Percentiles rank a stretch among this genome's conserved stretches.
Evolutionary conservation across 768 basidiomycete genomes (phyloP).

Genomic region (Boletellus sp.): DNA sequence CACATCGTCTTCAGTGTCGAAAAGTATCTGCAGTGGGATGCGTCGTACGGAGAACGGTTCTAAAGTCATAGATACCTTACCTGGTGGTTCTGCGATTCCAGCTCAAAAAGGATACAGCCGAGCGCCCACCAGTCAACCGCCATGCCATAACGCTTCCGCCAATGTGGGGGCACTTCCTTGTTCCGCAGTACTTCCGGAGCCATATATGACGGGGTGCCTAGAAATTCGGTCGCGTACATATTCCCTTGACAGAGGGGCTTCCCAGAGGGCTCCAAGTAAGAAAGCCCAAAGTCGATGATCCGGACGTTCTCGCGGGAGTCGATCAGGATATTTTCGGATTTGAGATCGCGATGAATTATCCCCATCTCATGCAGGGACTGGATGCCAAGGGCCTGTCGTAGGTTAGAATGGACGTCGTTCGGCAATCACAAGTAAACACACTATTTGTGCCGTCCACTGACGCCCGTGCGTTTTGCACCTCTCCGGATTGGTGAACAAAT

Average conservation of each 20-base stretch:
- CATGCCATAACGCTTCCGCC: conserved; percentile 26
- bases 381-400: conserved; percentile 38
- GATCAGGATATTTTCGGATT: conserved; percentile 68
- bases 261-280: conserved; percentile 18
- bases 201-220: conserved; percentile 37
- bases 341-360: conserved; percentile 67
- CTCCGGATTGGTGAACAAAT: conserved; percentile 24
- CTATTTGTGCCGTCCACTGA: conserved; percentile 41
- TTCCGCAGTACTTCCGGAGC: conserved; percentile 41
- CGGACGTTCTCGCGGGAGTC: conserved; percentile 38
- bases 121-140: conserved; percentile 42
- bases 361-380: conserved; percentile 51
- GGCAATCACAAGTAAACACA: conserved; percentile 9
- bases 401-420: neutral
- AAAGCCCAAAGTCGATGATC: conserved; percentile 41
- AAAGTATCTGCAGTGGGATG: conserved; percentile 28
- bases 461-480: conserved; percentile 27
- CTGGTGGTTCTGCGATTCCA: conserved; percentile 28
- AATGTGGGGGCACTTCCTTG: neutral
- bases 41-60: neutral
- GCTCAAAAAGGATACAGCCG: conserved; percentile 39
- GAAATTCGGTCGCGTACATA: conserved; percentile 24
- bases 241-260: conserved; percentile 9
- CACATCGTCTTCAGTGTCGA: conserved; percentile 23
- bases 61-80: conserved; percentile 16